phyloP scores from a whole-genome alignment of 2,329 filamentous ascomycete genomes.

The Grosmannia serpens region DNA sequence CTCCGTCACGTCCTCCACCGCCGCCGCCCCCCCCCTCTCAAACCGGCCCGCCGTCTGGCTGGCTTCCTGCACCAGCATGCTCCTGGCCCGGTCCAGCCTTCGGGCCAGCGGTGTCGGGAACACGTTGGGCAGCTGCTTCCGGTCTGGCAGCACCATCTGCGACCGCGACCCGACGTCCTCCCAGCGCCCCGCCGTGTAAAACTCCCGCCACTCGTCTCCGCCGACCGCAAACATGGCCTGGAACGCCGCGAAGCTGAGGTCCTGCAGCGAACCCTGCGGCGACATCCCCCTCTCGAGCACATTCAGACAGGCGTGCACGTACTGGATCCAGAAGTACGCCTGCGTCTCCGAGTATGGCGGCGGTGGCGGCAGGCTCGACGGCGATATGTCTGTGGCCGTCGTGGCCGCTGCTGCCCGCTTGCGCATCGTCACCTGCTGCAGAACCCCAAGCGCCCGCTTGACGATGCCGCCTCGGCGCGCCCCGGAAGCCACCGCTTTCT shows the following conservation, averaged over 20 bases:
- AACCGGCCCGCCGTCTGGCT: background rate
- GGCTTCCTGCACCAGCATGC: background rate
- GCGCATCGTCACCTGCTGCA: background rate
- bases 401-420: background rate
- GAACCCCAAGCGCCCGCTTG: background rate
- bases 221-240: background rate
- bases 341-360: background rate
- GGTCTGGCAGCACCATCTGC: background rate
- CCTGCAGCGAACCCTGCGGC: background rate
- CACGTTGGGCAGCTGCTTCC: background rate
- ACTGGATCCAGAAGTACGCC: conserved; percentile 1
- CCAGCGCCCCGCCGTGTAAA: background rate
- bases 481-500: background rate
- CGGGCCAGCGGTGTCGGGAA: background rate
- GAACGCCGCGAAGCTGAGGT: background rate
- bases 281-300: background rate
- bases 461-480: background rate
- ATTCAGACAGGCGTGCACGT: background rate
- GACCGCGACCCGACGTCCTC: background rate
- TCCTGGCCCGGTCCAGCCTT: background rate
- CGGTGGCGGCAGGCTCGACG: background rate
- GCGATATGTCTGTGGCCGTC: background rate
- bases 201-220: background rate
- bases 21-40: background rate
- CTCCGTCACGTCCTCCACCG: background rate